Evolutionary conservation across 257 asterid genomes (phyloP).

Genomic region (Plantago major): DNA sequence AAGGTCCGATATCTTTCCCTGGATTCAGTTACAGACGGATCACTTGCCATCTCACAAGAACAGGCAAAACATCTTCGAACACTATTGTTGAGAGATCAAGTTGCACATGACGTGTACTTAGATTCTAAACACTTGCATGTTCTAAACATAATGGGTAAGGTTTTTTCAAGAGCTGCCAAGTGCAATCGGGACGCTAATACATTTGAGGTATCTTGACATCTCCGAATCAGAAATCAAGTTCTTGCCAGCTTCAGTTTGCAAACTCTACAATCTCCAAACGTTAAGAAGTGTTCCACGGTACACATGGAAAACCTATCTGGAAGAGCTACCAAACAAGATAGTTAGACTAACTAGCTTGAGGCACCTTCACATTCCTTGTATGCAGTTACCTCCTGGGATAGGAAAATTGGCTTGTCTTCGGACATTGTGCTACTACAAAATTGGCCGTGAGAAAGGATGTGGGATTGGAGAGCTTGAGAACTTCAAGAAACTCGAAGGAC

Average conservation of each 20-base stretch:
- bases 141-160: not conserved
- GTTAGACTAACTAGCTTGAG: not conserved
- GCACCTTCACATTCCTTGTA: not conserved
- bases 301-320: not conserved
- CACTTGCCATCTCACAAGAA: not conserved
- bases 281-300: not conserved
- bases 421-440: conserved; percentile 14
- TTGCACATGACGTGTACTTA: not conserved
- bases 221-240: not conserved
- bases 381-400: not conserved
- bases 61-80: conserved; percentile 17
- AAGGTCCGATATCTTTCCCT: conserved; percentile 12
- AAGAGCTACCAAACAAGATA: not conserved
- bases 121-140: conserved; percentile 20
- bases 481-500: conserved; percentile 11
- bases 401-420: not conserved
- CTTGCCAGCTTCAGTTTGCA: conserved; percentile 2
- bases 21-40: not conserved
- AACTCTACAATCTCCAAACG: not conserved
- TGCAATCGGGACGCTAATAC: conserved; percentile 17
- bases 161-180: not conserved
- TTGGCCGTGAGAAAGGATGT: conserved; percentile 15
- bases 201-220: conserved; percentile 27
- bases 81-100: not conserved
- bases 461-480: conserved; percentile 22